These are phyloP conservation scores for Cercis canadensis DNA, from an alignment of 306 rosid species.

Conservation along the genomic window DNA sequence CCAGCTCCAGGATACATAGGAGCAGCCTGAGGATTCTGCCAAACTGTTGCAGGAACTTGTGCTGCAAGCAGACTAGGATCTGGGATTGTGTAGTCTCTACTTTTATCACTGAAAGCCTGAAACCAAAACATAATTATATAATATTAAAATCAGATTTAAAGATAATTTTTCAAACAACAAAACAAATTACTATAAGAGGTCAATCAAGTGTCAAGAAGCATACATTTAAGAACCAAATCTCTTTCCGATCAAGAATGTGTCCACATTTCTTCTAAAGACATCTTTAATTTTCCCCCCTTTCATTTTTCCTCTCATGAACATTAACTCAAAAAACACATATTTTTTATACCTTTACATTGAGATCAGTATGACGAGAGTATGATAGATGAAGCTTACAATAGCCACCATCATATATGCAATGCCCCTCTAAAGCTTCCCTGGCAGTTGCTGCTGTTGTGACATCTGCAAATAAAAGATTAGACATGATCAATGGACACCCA, in stretches of 20 bases:
- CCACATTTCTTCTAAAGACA: slow-evolving; percentile 65
- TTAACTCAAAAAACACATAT: slow-evolving; percentile 63
- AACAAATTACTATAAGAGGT: slow-evolving; percentile 35
- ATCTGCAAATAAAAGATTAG: slow-evolving; percentile 48
- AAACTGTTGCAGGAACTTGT: slow-evolving; percentile 46
- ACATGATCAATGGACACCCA: slow-evolving; percentile 26
- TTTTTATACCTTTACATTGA: slow-evolving; percentile 97
- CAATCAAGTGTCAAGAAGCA: slow-evolving; percentile 73
- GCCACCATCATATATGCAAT: slow-evolving; percentile 99
- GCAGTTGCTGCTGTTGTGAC: slow-evolving; percentile 73
- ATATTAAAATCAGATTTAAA: slow-evolving; percentile 28
- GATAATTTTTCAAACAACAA: slow-evolving; percentile 15
- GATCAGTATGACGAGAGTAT: slow-evolving; percentile 99
- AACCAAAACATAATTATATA: slow-evolving; percentile 20
- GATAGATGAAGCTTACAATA: slow-evolving; percentile 99
- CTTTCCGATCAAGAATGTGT: slow-evolving; percentile 61
- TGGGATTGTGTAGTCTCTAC: slow-evolving; percentile 71
- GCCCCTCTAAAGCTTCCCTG: slow-evolving; percentile 92
- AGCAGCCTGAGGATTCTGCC: slow-evolving; percentile 62
- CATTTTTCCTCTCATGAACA: slow-evolving; percentile 60
- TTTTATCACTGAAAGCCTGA: slow-evolving; percentile 91
- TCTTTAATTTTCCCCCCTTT: slow-evolving; percentile 51
- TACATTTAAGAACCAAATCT: slow-evolving; percentile 64
- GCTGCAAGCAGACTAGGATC: slow-evolving; percentile 52
- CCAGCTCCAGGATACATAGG: slow-evolving; percentile 56